phyloP scores from a whole-genome alignment of 768 basidiomycete species.

The Ramaria rubella region DNA sequence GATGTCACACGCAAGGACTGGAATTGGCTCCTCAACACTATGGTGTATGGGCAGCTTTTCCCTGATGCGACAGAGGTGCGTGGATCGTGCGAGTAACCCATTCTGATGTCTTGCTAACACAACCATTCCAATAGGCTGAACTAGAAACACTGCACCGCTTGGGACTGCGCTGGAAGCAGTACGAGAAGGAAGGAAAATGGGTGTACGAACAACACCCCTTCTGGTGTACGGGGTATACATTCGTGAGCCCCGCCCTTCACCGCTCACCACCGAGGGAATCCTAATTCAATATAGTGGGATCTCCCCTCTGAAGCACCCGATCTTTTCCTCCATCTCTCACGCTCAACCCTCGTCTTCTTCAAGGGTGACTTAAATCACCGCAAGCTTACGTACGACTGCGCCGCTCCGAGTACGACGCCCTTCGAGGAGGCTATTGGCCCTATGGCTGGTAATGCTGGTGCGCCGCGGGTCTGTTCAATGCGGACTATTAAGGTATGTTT shows the following conservation, averaged over 20 bases:
- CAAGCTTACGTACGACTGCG: conserved; percentile 83
- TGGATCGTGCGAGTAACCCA: not conserved
- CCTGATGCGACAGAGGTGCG: conserved; percentile 4
- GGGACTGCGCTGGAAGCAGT: conserved; percentile 91
- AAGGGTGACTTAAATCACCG: conserved; percentile 95
- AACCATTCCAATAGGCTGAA: not conserved
- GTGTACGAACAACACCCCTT: conserved; percentile 91
- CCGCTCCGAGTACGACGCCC: conserved; percentile 77
- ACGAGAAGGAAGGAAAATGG: conserved; percentile 89
- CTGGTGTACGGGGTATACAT: conserved; percentile 96
- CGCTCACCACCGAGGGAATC: not conserved
- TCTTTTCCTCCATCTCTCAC: conserved; percentile 85
- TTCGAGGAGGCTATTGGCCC: conserved; percentile 90
- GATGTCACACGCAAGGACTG: conserved; percentile 93
- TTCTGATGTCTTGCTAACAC: not conserved
- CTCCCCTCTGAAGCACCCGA: conserved; percentile 78
- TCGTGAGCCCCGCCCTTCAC: conserved; percentile 37
- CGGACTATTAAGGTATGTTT: conserved; percentile 69
- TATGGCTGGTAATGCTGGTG: conserved; percentile 82
- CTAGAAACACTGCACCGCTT: conserved; percentile 40
- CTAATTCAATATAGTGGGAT: conserved; percentile 54
- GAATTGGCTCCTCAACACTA: conserved; percentile 83
- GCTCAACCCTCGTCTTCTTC: conserved; percentile 87
- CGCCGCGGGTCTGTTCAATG: conserved; percentile 79
- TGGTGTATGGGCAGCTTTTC: conserved; percentile 61